phyloP scores from a whole-genome alignment of 225 moss, liverwort and hornwort species.

The Rhytidiadelphus loreus region DNA sequence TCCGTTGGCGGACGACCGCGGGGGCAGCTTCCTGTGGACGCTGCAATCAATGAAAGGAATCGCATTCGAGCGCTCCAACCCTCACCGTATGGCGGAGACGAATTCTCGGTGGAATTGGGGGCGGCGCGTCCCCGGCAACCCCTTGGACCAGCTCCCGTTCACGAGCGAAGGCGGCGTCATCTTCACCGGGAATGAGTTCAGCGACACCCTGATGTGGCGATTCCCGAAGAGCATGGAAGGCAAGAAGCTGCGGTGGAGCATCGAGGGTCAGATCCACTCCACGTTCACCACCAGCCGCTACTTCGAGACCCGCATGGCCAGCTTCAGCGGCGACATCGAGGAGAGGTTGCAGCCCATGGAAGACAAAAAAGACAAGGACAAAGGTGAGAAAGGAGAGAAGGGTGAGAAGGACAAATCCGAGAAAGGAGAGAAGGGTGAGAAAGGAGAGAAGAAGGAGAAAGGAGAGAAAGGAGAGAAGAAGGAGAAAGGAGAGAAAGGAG shows the following conservation, averaged over 20 bases:
- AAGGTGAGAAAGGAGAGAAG: constrained; percentile 3
- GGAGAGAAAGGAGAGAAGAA: background rate
- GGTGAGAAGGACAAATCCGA: background rate
- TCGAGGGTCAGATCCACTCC: constrained; percentile 37
- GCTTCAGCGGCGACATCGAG: constrained; percentile 36
- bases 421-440: background rate
- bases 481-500: background rate
- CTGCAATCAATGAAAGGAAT: constrained; percentile 38
- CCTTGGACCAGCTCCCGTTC: constrained; percentile 28
- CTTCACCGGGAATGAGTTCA: constrained; percentile 16
- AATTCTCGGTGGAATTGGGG: constrained; percentile 30
- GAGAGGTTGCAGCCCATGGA: constrained; percentile 16
- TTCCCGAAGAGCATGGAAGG: constrained; percentile 34
- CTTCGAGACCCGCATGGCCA: constrained; percentile 39
- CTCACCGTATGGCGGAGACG: constrained; percentile 26
- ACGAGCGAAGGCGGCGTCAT: constrained; percentile 37
- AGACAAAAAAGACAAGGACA: constrained; percentile 17
- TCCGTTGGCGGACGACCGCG: constrained; percentile 13
- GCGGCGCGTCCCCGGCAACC: constrained; percentile 20
- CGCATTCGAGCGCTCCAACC: constrained; percentile 29
- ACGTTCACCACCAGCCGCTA: constrained; percentile 32
- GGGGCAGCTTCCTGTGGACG: constrained; percentile 41
- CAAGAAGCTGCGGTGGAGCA: constrained; percentile 27
- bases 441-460: background rate
- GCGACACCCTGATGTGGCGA: constrained; percentile 36